These are phyloP conservation scores for Graphilbum ipis-grandicollis DNA, from an alignment of 2,329 filamentous ascomycete genomes.

Conservation along the genomic window DNA sequence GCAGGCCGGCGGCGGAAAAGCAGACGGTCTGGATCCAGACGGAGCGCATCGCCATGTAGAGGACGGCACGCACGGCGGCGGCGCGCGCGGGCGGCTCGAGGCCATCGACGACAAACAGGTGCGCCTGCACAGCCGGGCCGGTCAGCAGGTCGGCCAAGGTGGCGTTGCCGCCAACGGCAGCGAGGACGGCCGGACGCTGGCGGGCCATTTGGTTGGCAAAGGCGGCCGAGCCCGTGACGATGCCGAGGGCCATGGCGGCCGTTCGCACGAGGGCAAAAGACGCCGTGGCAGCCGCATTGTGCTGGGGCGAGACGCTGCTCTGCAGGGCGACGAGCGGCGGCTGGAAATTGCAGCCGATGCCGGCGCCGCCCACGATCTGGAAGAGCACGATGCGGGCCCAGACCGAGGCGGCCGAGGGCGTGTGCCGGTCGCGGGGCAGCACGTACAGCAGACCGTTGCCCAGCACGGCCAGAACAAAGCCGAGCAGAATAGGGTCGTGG, in stretches of 20 bases:
- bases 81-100: conserved; percentile 26
- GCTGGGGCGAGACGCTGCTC: conserved; percentile 32
- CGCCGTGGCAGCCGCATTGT: conserved; percentile 43
- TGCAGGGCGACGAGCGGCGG: conserved; percentile 44
- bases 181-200: conserved; percentile 3
- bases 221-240: conserved; percentile 7
- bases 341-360: conserved; percentile 42
- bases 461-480: conserved; percentile 32
- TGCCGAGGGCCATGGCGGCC: conserved; percentile 14
- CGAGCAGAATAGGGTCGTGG: conserved; percentile 30
- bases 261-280: conserved; percentile 38
- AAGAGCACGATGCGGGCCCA: conserved; percentile 27
- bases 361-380: conserved; percentile 36
- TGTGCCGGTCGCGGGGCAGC: conserved; percentile 22
- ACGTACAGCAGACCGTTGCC: conserved; percentile 37
- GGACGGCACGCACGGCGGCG: conserved; percentile 26
- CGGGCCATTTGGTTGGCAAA: conserved; percentile 9
- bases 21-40: conserved; percentile 41
- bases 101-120: conserved; percentile 30
- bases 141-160: conserved; percentile 1
- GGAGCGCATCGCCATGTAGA: conserved; percentile 28
- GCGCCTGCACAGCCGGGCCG: conserved; percentile 8
- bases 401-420: conserved; percentile 15
- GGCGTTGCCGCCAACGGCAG: conserved; percentile 3
- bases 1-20: conserved; percentile 27